Percentiles rank a stretch among this genome's conserved stretches.
Conservation (phyloP, 2,329 filamentous ascomycete genomes). For the Rutstroemia sp. region DNA sequence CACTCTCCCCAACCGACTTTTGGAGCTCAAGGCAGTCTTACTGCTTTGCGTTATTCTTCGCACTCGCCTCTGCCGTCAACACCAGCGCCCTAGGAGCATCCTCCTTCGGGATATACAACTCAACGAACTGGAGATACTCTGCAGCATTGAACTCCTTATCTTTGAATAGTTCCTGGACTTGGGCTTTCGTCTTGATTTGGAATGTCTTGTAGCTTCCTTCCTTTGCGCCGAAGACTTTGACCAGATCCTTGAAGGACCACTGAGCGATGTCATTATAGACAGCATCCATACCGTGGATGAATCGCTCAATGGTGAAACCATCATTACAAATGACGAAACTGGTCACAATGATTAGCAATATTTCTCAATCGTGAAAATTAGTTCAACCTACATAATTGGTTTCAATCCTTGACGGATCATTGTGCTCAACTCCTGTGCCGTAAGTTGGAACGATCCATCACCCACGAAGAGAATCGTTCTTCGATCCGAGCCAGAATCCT, state of each 20-base stretch:
- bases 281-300: slow-evolving; percentile 76
- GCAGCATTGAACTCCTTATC: slow-evolving; percentile 56
- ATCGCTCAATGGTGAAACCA: slow-evolving; percentile 83
- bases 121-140: slow-evolving; percentile 60
- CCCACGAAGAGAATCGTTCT: slow-evolving; percentile 82
- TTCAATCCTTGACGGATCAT: slow-evolving; percentile 71
- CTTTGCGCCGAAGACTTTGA: slow-evolving; percentile 58
- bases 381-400: slow-evolving; percentile 59
- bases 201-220: slow-evolving; percentile 53
- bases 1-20: not conserved
- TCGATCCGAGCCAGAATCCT: slow-evolving; percentile 50
- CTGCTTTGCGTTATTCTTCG: slow-evolving; percentile 53
- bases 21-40: slow-evolving; percentile 1
- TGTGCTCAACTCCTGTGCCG: slow-evolving; percentile 74
- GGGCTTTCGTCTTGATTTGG: slow-evolving; percentile 59
- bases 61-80: slow-evolving; percentile 63
- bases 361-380: not conserved
- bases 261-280: slow-evolving; percentile 71
- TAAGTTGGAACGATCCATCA: slow-evolving; percentile 81
- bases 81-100: slow-evolving; percentile 68
- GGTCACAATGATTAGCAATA: not conserved
- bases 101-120: slow-evolving; percentile 72
- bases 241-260: slow-evolving; percentile 67
- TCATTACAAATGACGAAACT: slow-evolving; percentile 81
- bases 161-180: slow-evolving; percentile 58